Conservation (phyloP, 129 eudicot genomes). For the Flaveria bidentis region DNA sequence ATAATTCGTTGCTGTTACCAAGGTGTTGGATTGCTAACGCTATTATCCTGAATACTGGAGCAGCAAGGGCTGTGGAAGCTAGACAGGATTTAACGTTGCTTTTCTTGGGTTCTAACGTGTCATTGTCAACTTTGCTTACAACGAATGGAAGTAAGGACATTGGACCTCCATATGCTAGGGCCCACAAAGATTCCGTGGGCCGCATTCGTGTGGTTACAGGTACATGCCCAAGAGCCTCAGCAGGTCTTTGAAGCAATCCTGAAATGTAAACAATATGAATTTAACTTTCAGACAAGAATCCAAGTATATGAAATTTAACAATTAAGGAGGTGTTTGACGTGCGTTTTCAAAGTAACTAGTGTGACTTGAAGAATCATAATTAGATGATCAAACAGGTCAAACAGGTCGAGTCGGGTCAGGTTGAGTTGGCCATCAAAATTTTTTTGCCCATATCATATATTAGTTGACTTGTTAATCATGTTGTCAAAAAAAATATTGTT, state of each 20-base stretch:
- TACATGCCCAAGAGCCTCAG: slow-evolving; percentile 92
- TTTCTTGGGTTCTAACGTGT: slow-evolving; percentile 69
- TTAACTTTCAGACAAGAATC: slow-evolving; percentile 8
- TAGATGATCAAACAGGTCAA: neutral
- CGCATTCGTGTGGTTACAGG: slow-evolving; percentile 87
- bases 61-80: slow-evolving; percentile 71
- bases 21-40: slow-evolving; percentile 77
- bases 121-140: slow-evolving; percentile 63
- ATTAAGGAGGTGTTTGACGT: neutral
- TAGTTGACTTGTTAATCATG: neutral
- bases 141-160: slow-evolving; percentile 83
- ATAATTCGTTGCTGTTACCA: slow-evolving; percentile 78
- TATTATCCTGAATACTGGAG: slow-evolving; percentile 81
- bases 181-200: slow-evolving; percentile 91
- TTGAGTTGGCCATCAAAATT: neutral
- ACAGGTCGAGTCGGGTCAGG: neutral
- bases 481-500: neutral
- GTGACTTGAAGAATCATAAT: neutral
- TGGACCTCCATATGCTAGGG: slow-evolving; percentile 93
- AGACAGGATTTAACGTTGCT: slow-evolving; percentile 59
- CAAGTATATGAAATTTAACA: neutral
- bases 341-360: neutral
- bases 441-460: neutral
- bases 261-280: slow-evolving; percentile 26
- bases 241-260: slow-evolving; percentile 87